Evolutionary conservation across 192 early-diverging fungal species (phyloP), one percentile per base, ranked within the genome.

Genomic region (Coemansia sp.): DNA sequence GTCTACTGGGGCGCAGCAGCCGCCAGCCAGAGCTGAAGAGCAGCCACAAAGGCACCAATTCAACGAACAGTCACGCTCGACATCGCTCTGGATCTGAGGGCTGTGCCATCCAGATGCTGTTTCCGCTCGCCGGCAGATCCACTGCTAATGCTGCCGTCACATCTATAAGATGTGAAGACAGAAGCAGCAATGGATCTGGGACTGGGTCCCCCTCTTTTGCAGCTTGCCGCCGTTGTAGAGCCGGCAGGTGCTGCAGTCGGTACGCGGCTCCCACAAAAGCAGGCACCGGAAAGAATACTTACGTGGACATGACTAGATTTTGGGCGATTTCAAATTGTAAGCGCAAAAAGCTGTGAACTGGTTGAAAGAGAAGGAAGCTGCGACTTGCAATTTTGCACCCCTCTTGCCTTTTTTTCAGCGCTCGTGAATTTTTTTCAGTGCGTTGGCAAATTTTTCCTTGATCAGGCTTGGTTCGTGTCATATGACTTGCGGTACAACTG

Each of bases 241-340:
- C 39, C 2, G 37, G 13, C 37, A 42, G 39, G 39, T n/a, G 39
- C 39, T 42, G 39, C 4, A 16, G 14, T 8, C 7, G 16, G 7
- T 5, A 42, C 2, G 10, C 2, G 5, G 37, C 37, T 3, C 13
- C 9, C 37, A 9, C 37, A 38, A 38, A 31, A 9, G 37, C 2
- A 38, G 10, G 37, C 37, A 38, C 13, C 9, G 18, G 18, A 53
- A 59, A 38, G n/a, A 48, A 24, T 33, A 69, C 67, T 46, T 75
- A 75, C 73, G 59, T 69, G 56, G 67, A 74, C 71, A 74, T 74
- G 58, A 45, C 66, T 69, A 68, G 64, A 34, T 23, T 60, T 55
- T 42, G 59, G 35, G 33, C 36, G 35, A 62, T 37, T 53, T 68
- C 34, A 63, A 64, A 55, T 43, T 31, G 16, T 56, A 26, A 51